phyloP scores from a whole-genome alignment of 495 filamentous ascomycete species.

The Hypomontagnella monticulosa region DNA sequence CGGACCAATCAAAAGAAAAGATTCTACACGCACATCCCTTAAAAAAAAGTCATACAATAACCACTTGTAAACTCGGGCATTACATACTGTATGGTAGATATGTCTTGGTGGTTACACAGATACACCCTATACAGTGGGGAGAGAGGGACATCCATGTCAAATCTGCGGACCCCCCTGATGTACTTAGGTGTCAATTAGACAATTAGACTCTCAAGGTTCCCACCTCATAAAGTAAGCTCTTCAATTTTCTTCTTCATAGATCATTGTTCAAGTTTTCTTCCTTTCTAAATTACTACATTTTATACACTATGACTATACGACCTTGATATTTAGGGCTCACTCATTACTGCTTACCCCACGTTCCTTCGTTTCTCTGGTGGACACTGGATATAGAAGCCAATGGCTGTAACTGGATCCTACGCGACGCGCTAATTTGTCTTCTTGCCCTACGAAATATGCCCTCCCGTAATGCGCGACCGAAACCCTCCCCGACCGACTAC shows the following conservation, averaged over 20 bases:
- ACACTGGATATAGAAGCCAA: slow-evolving; percentile 28
- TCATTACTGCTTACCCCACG: slow-evolving; percentile 22
- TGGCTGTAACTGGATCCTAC: slow-evolving; percentile 35
- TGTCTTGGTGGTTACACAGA: too few relatives aligned
- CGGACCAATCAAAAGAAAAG: too few relatives aligned
- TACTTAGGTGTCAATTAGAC: too few relatives aligned
- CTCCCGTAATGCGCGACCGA: slow-evolving; percentile 38
- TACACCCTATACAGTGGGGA: too few relatives aligned
- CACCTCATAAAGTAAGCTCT: too few relatives aligned
- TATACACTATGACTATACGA: slow-evolving; percentile 12
- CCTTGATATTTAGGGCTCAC: slow-evolving; percentile 12
- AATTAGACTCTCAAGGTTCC: too few relatives aligned
- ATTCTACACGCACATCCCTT: too few relatives aligned
- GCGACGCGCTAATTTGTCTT: slow-evolving; percentile 25
- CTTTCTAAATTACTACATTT: not conserved
- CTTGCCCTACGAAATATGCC: slow-evolving; percentile 35
- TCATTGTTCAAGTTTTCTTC: not conserved
- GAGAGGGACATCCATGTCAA: too few relatives aligned
- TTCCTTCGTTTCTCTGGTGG: slow-evolving; percentile 15
- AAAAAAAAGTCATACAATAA: too few relatives aligned
- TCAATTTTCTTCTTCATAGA: not conserved
- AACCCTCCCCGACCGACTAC: slow-evolving; percentile 49
- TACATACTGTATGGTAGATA: too few relatives aligned
- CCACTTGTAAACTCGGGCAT: too few relatives aligned
- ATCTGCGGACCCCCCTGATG: too few relatives aligned